phyloP scores from a whole-genome alignment of 148 eudicot genomes.

The Euryodendron excelsum region DNA sequence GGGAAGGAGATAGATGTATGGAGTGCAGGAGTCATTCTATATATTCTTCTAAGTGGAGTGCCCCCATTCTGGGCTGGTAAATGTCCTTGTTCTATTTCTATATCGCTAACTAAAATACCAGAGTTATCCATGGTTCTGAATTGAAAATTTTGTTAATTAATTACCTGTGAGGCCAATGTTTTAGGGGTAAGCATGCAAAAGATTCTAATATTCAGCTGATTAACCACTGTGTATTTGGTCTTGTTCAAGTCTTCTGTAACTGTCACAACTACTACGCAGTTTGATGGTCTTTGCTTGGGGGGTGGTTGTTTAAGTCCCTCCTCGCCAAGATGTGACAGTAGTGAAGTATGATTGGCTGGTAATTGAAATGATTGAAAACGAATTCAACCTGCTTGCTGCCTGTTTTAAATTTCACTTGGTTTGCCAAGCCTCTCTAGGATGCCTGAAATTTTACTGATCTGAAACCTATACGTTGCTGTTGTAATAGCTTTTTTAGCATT shows the following conservation, averaged over 20 bases:
- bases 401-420: neutral
- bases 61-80: slow-evolving; percentile 95
- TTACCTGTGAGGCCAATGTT: neutral
- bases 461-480: neutral
- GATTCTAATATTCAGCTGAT: neutral
- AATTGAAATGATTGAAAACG: neutral
- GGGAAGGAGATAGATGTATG: slow-evolving; percentile 94
- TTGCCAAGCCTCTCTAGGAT: neutral
- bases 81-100: neutral
- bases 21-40: slow-evolving; percentile 92
- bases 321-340: too few species aligned
- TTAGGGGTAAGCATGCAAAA: neutral
- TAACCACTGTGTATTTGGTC: neutral
- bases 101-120: neutral
- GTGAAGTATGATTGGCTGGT: neutral
- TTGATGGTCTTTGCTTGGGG: neutral
- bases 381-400: neutral
- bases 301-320: too few species aligned
- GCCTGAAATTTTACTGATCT: neutral
- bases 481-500: neutral
- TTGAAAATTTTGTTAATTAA: neutral
- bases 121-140: neutral
- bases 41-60: slow-evolving; percentile 79
- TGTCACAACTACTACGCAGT: too few species aligned
- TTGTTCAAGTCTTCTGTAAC: neutral